Conservation (phyloP, 345 rosid genomes). For the Pistacia atlantica region DNA sequence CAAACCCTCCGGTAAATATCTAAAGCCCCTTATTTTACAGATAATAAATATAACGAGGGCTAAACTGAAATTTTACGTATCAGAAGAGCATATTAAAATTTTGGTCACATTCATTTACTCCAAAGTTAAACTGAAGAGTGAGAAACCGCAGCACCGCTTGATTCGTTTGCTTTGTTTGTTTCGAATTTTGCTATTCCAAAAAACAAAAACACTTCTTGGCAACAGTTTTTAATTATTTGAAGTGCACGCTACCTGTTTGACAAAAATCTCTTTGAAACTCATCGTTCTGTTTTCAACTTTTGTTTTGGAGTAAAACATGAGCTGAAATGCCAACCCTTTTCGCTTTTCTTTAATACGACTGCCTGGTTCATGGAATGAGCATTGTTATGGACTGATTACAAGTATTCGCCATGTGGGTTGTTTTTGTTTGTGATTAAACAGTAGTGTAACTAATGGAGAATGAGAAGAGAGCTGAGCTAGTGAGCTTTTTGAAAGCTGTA, state of each 20-base stretch:
- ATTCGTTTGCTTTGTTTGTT: background rate
- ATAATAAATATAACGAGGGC: too few relatives aligned
- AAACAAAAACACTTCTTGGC: background rate
- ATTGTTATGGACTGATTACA: background rate
- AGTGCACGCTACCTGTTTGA: conserved; percentile 3
- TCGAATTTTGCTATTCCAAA: background rate
- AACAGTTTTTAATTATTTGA: background rate
- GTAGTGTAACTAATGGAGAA: conserved; percentile 36
- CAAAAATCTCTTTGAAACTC: background rate
- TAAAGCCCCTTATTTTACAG: too few relatives aligned
- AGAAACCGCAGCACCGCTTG: too few relatives aligned
- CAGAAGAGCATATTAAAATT: too few relatives aligned
- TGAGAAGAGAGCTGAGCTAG: conserved; percentile 45
- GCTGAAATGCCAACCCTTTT: background rate
- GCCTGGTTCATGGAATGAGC: background rate
- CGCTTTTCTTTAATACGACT: background rate
- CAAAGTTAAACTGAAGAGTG: background rate
- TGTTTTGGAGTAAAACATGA: too few relatives aligned
- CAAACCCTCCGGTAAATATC: too few relatives aligned
- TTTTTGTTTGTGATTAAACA: background rate
- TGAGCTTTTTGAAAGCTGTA: conserved; percentile 51
- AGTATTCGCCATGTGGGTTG: background rate
- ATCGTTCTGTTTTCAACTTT: background rate
- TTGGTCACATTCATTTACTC: background rate
- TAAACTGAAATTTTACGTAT: too few relatives aligned